phyloP scores from a whole-genome alignment of 768 basidiomycete genomes.

The Suillus subalutaceus region DNA sequence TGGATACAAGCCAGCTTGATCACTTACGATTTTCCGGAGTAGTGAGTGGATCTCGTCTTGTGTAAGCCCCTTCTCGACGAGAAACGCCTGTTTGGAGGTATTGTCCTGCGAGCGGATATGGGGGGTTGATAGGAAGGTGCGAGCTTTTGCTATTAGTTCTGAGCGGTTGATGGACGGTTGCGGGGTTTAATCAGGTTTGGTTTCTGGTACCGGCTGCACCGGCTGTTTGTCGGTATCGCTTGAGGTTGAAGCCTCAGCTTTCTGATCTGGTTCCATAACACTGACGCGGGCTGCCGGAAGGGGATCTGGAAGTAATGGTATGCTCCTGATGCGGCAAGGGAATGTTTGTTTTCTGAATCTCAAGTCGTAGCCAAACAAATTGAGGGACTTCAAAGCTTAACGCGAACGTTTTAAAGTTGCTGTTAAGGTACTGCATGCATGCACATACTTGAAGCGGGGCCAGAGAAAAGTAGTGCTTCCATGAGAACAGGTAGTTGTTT shows the following conservation, averaged over 20 bases:
- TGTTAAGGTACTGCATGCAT: too few species aligned
- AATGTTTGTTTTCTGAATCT: neutral
- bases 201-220: neutral
- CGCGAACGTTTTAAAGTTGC: too few species aligned
- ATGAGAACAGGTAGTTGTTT: too few species aligned
- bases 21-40: conserved; percentile 56
- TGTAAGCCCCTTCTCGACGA: conserved; percentile 71
- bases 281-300: neutral
- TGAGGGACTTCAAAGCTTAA: too few species aligned
- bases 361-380: conserved; percentile 5
- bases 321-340: too few species aligned
- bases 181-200: neutral
- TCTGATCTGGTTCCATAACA: conserved; percentile 1
- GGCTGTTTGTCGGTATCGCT: neutral
- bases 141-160: conserved; percentile 57
- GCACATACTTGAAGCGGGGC: too few species aligned
- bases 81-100: conserved; percentile 60
- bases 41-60: conserved; percentile 60
- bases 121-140: conserved; percentile 66
- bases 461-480: too few species aligned
- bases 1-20: conserved; percentile 2
- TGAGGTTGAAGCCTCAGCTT: neutral
- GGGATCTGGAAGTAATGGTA: too few species aligned
- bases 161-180: conserved; percentile 30
- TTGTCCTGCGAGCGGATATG: conserved; percentile 62